These are phyloP conservation scores for Tetrahymena malaccensis DNA, from an alignment of 73 alveolate species.

Conservation along the genomic window DNA sequence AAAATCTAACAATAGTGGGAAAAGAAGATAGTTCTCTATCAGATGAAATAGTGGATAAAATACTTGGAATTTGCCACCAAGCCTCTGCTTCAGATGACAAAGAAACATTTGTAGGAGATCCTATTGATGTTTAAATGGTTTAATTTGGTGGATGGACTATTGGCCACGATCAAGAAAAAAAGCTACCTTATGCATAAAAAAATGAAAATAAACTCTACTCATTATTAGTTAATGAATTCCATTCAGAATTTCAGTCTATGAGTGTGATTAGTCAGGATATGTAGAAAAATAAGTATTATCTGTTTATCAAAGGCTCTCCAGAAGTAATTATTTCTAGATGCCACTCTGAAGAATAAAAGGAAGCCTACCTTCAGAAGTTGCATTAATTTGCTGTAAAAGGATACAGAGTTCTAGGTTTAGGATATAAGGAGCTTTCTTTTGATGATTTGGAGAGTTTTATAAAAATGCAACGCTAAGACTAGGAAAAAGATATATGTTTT, in stretches of 20 bases:
- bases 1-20: not conserved
- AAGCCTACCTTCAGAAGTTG: not conserved
- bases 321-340: constrained; percentile 10
- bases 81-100: not conserved
- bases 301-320: constrained; percentile 15
- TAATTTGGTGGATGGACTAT: not conserved
- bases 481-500: not conserved
- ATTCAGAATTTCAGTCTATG: not conserved
- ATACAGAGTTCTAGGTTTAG: not conserved
- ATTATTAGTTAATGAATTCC: not conserved
- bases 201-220: not conserved
- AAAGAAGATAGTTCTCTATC: not conserved
- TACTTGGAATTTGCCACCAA: not conserved
- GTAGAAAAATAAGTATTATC: not conserved
- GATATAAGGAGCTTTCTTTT: not conserved
- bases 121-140: not conserved
- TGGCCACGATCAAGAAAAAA: not conserved
- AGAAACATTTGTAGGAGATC: not conserved
- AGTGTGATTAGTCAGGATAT: not conserved
- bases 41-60: not conserved
- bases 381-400: constrained; percentile 3
- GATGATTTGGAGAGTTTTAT: not conserved
- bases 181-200: not conserved
- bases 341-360: not conserved
- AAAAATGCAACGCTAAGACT: not conserved